Conservation (phyloP, 495 filamentous ascomycete species). For the Staphylotrichum longicolle region DNA sequence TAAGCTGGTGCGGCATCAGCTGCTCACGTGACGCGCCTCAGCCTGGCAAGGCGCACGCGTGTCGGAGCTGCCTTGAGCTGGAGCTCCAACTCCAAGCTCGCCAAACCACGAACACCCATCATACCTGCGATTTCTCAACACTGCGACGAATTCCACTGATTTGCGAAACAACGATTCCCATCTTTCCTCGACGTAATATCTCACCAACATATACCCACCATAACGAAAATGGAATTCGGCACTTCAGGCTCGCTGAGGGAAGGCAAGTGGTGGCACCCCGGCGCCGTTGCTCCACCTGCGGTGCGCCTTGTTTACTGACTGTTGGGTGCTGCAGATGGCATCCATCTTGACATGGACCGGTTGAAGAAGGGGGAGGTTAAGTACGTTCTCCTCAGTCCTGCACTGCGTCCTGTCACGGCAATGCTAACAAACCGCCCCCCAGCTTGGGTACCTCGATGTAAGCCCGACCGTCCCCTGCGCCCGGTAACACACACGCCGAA, state of each 20-base stretch:
- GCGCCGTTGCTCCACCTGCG: conserved; percentile 14
- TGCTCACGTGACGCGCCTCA: conserved; percentile 29
- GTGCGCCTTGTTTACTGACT: conserved; percentile 15
- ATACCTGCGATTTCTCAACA: conserved; percentile 14
- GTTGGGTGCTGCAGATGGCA: conserved; percentile 70
- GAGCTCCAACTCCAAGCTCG: conserved; percentile 29
- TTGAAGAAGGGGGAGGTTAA: conserved; percentile 58
- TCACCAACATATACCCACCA: conserved; percentile 16
- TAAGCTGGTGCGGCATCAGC: conserved; percentile 13
- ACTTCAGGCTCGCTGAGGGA: conserved; percentile 68
- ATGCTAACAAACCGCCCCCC: conserved; percentile 27
- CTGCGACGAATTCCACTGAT: conserved; percentile 13
- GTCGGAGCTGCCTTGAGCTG: conserved; percentile 52
- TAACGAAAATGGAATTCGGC: conserved; percentile 56
- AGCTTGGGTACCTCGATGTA: conserved; percentile 98
- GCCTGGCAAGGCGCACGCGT: conserved; percentile 32
- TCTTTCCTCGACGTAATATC: background rate
- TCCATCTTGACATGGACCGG: conserved; percentile 97
- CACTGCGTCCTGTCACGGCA: background rate
- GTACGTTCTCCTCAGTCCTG: conserved; percentile 52
- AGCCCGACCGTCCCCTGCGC: conserved; percentile 38
- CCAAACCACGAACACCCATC: conserved; percentile 24
- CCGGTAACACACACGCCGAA: no score
- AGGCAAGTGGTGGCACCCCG: conserved; percentile 49
- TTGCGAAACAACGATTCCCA: background rate